phyloP scores from a whole-genome alignment of 1,139 yeast genomes.

The Diutina pseudorugosa region DNA sequence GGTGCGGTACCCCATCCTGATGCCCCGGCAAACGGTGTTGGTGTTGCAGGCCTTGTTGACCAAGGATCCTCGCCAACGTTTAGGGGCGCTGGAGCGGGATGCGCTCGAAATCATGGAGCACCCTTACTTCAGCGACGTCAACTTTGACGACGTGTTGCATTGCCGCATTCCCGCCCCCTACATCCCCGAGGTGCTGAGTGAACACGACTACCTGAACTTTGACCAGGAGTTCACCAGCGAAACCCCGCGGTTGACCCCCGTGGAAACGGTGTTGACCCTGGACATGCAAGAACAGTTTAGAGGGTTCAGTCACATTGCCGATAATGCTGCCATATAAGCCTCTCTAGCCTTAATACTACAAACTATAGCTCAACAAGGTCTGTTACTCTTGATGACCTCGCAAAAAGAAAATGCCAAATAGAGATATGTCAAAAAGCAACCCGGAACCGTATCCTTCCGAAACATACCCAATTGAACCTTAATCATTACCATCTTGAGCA shows the following conservation, averaged over 20 bases:
- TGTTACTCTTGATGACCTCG: too few relatives aligned
- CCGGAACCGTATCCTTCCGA: too few relatives aligned
- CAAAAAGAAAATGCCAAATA: too few relatives aligned
- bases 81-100: conserved; percentile 81
- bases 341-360: not conserved
- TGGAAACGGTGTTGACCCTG: conserved; percentile 74
- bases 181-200: conserved; percentile 67
- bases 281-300: conserved; percentile 94
- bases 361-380: too few relatives aligned
- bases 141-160: conserved; percentile 74
- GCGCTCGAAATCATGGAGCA: conserved; percentile 93
- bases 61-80: conserved; percentile 72
- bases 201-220: conserved; percentile 86
- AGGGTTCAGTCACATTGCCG: conserved; percentile 86
- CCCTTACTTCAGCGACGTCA: conserved; percentile 80
- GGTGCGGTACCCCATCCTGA: conserved; percentile 93
- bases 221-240: conserved; percentile 93
- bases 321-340: conserved; percentile 11
- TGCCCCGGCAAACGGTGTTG: conserved; percentile 95
- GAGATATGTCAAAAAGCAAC: too few relatives aligned
- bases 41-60: conserved; percentile 83
- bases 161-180: conserved; percentile 77
- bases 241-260: conserved; percentile 91
- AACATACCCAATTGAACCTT: too few relatives aligned
- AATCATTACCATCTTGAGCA: too few relatives aligned